Evolutionary conservation across 129 eudicot species (phyloP).

Genomic region (Ambrosia trifida): DNA sequence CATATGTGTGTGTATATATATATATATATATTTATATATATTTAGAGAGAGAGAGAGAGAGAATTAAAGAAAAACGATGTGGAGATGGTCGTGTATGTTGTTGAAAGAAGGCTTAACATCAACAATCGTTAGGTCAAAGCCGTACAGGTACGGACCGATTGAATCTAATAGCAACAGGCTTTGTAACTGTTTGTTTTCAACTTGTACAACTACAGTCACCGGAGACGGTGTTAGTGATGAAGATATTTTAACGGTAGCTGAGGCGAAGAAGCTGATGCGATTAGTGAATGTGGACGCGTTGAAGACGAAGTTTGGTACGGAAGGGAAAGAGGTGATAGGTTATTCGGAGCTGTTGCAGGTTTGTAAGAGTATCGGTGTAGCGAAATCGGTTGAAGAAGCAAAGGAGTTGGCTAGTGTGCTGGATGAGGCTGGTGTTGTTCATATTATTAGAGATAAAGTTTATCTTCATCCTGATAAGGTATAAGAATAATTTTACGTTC

Average conservation of each 20-base stretch:
- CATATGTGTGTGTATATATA: no score
- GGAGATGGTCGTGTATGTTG: slow-evolving; percentile 49
- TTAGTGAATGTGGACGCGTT: slow-evolving; percentile 84
- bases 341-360: slow-evolving; percentile 63
- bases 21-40: no score
- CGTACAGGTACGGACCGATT: slow-evolving; percentile 18
- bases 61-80: slow-evolving; percentile 31
- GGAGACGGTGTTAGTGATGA: slow-evolving; percentile 33
- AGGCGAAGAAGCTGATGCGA: slow-evolving; percentile 86
- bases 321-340: slow-evolving; percentile 66
- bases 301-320: slow-evolving; percentile 66
- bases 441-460: slow-evolving; percentile 82
- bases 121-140: slow-evolving; percentile 26
- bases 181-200: slow-evolving; percentile 29
- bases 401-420: slow-evolving; percentile 66
- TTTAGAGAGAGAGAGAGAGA: no score
- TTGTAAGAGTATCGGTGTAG: slow-evolving; percentile 68
- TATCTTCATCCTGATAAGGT: slow-evolving; percentile 95
- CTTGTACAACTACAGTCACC: slow-evolving; percentile 6
- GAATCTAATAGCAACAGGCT: slow-evolving; percentile 12
- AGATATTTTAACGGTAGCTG: slow-evolving; percentile 50
- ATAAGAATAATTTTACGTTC: background rate
- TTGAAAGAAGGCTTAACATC: slow-evolving; percentile 38
- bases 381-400: slow-evolving; percentile 65
- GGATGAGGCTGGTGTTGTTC: slow-evolving; percentile 92